A percentile compares a stretch with the other conserved stretches of the same genome.
phyloP scores from a whole-genome alignment of 495 filamentous ascomycete genomes.

The Astrothelium macrocarpum region DNA sequence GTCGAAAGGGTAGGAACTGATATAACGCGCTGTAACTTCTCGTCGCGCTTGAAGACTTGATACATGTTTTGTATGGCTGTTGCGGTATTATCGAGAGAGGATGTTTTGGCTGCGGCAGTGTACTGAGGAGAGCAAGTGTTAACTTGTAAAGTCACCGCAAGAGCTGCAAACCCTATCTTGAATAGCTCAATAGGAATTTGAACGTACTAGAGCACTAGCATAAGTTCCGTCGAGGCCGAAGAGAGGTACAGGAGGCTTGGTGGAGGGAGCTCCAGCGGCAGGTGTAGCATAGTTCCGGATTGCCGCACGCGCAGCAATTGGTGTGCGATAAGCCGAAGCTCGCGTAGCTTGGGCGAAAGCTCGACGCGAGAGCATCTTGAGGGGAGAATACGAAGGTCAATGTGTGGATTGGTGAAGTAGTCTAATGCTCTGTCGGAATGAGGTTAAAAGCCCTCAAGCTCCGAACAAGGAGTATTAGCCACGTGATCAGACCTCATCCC shows the following conservation, averaged over 20 bases:
- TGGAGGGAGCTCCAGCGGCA: constrained; percentile 38
- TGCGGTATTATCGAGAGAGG: constrained; percentile 69
- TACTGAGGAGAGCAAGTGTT: constrained; percentile 48
- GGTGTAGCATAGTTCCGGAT: constrained; percentile 62
- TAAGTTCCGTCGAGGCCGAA: constrained; percentile 97
- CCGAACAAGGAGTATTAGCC: background rate
- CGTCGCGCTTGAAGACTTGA: constrained; percentile 64
- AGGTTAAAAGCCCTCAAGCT: background rate
- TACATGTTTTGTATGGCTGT: constrained; percentile 62
- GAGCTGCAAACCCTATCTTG: background rate
- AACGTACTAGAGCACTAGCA: constrained; percentile 88
- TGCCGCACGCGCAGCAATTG: constrained; percentile 29
- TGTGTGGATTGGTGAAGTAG: background rate
- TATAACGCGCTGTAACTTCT: constrained; percentile 67
- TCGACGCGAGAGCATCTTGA: constrained; percentile 55
- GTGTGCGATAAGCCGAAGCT: constrained; percentile 42
- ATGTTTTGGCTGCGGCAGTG: constrained; percentile 83
- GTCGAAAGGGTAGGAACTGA: constrained; percentile 65
- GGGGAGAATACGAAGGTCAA: constrained; percentile 5
- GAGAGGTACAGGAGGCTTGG: constrained; percentile 76
- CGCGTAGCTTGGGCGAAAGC: constrained; percentile 49
- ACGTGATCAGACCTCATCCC: background rate
- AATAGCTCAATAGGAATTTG: constrained; percentile 1
- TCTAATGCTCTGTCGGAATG: background rate
- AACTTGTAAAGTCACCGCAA: background rate